Percentiles rank a stretch among this genome's conserved stretches.
These are phyloP conservation scores for Fomes fomentarius DNA, from an alignment of 1,284 basidiomycete species.

Conservation along the genomic window DNA sequence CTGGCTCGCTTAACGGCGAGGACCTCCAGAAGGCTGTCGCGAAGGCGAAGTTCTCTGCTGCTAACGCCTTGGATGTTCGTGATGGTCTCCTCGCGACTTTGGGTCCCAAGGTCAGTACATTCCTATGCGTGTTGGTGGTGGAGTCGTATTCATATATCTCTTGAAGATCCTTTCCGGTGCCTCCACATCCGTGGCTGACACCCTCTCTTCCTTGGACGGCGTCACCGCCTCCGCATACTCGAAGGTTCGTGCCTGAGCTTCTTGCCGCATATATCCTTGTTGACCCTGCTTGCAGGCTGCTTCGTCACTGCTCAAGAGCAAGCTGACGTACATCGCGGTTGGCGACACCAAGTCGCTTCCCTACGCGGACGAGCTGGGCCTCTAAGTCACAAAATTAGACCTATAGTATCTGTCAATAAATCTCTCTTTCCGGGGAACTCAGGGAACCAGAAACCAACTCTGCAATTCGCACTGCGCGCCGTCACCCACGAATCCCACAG, in stretches of 20 bases:
- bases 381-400: constrained; percentile 40
- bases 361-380: constrained; percentile 83
- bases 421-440: constrained; percentile 7
- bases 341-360: constrained; percentile 81
- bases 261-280: not conserved
- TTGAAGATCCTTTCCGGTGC: constrained; percentile 62
- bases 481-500: not conserved
- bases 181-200: constrained; percentile 53
- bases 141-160: not conserved
- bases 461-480: not conserved
- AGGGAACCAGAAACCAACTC: not conserved
- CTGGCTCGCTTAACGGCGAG: constrained; percentile 62
- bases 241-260: constrained; percentile 47
- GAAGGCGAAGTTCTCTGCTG: constrained; percentile 86
- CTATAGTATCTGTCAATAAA: constrained; percentile 24
- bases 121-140: not conserved
- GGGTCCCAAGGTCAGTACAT: constrained; percentile 56
- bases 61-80: constrained; percentile 67
- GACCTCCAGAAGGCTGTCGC: constrained; percentile 81
- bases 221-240: constrained; percentile 61
- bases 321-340: constrained; percentile 86
- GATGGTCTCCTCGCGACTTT: constrained; percentile 69
- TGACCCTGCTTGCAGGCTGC: constrained; percentile 23
- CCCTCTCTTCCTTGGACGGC: constrained; percentile 63
- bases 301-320: constrained; percentile 57